Percentiles rank a stretch among this genome's conserved stretches.
Conservation (phyloP, 805 yeast species). For the Wickerhamiella siamensis region DNA sequence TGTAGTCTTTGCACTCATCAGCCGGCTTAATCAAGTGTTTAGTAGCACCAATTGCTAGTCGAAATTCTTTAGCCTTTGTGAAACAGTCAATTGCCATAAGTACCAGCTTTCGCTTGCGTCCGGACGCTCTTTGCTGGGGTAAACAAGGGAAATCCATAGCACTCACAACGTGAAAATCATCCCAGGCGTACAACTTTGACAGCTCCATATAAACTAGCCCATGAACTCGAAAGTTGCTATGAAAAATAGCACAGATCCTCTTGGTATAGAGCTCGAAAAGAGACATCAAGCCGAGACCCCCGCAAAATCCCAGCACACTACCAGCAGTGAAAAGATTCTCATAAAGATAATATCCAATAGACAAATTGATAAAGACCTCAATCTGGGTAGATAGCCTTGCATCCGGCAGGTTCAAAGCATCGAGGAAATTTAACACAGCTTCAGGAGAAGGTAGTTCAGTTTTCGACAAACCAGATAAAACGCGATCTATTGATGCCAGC, state of each 20-base stretch:
- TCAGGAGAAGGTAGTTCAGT: background rate
- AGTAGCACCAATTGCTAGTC: background rate
- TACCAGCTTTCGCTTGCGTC: background rate
- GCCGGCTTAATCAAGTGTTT: background rate
- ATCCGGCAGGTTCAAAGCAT: background rate
- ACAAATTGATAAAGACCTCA: background rate
- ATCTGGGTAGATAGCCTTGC: background rate
- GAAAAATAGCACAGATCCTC: background rate
- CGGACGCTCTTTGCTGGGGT: background rate
- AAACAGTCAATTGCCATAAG: constrained; percentile 1
- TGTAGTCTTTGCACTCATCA: background rate
- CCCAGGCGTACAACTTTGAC: background rate
- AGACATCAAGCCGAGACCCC: background rate
- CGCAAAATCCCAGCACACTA: background rate
- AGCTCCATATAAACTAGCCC: constrained; percentile 1
- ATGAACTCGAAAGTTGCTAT: background rate
- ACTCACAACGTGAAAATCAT: background rate
- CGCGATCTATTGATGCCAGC: background rate
- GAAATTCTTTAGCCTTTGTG: background rate
- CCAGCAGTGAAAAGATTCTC: background rate
- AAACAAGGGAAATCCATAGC: background rate
- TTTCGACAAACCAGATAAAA: background rate
- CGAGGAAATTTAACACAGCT: background rate
- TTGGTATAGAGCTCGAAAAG: background rate
- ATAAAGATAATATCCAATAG: background rate